Percentiles rank a stretch among this genome's conserved stretches.
Evolutionary conservation across 148 eudicot species (phyloP).

Genomic region (Pouteria glomerata): DNA sequence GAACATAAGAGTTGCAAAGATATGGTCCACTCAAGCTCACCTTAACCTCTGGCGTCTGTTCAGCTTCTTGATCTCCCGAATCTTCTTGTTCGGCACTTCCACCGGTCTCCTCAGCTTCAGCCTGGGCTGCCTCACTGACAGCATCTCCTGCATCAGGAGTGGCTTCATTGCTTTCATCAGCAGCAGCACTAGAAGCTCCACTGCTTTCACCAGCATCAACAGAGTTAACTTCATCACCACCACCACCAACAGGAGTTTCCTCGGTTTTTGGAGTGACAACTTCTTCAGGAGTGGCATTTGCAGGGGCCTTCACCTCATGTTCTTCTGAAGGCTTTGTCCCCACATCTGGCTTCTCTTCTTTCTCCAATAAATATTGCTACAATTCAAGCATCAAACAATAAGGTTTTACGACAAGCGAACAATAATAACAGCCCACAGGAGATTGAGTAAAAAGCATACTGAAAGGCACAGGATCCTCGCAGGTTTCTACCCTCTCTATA

Average conservation of each 20-base stretch:
- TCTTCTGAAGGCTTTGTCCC: slow-evolving; percentile 41
- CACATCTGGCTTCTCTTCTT: slow-evolving; percentile 19
- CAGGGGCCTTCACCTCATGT: slow-evolving; percentile 36
- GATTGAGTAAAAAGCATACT: not conserved
- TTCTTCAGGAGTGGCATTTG: slow-evolving; percentile 35
- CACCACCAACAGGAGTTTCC: slow-evolving; percentile 40
- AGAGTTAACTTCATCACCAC: slow-evolving; percentile 27
- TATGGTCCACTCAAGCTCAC: slow-evolving; percentile 25
- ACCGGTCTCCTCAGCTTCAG: slow-evolving; percentile 40
- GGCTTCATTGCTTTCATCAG: slow-evolving; percentile 39
- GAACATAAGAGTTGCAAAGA: not conserved
- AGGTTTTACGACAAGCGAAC: not conserved
- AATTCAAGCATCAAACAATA: not conserved
- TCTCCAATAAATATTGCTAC: slow-evolving; percentile 39
- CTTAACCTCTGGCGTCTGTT: slow-evolving; percentile 65
- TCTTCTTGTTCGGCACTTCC: slow-evolving; percentile 45
- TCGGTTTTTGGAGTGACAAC: slow-evolving; percentile 35
- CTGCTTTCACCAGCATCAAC: slow-evolving; percentile 20
- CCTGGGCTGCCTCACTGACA: slow-evolving; percentile 20
- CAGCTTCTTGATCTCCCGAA: slow-evolving; percentile 43
- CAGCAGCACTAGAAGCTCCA: slow-evolving; percentile 25
- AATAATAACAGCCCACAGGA: slow-evolving; percentile 9
- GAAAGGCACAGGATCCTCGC: not conserved
- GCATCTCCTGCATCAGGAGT: slow-evolving; percentile 22
- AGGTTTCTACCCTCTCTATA: not conserved